Conservation (phyloP, 192 early-diverging fungal genomes). For the Coemansia sp. region DNA sequence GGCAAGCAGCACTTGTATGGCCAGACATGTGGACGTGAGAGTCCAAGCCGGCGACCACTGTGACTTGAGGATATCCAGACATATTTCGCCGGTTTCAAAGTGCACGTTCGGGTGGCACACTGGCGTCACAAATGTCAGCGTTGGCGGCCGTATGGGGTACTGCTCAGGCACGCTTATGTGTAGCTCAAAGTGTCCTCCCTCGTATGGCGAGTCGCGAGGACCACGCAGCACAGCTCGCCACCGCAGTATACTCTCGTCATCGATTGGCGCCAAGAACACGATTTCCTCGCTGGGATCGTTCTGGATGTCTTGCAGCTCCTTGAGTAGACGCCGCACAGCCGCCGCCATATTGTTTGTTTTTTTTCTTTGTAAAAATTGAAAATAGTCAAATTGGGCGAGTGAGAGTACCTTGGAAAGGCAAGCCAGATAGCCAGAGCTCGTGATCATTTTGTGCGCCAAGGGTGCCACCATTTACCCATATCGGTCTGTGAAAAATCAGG, state of each 20-base stretch:
- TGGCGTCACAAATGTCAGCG: slow-evolving; percentile 74
- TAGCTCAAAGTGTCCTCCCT: slow-evolving; percentile 82
- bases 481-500: not conserved
- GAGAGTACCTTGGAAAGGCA: not conserved
- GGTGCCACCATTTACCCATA: not conserved
- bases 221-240: slow-evolving; percentile 55
- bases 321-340: slow-evolving; percentile 55
- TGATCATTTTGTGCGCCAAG: too few relatives aligned
- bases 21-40: slow-evolving; percentile 77
- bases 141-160: slow-evolving; percentile 73
- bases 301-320: slow-evolving; percentile 56
- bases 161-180: slow-evolving; percentile 68
- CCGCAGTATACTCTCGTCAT: slow-evolving; percentile 46
- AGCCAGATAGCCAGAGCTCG: too few relatives aligned
- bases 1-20: slow-evolving; percentile 79
- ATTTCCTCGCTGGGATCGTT: slow-evolving; percentile 28
- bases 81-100: slow-evolving; percentile 95
- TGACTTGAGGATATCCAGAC: slow-evolving; percentile 90
- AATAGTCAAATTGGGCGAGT: not conserved
- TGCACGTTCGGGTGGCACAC: slow-evolving; percentile 95
- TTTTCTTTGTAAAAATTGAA: not conserved
- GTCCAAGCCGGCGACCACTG: slow-evolving; percentile 98
- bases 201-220: slow-evolving; percentile 47
- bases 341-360: slow-evolving; percentile 33
- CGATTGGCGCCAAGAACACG: slow-evolving; percentile 26